These are phyloP conservation scores for Kodamaea derodonti DNA, from an alignment of 1,139 yeast genomes.

Conservation along the genomic window DNA sequence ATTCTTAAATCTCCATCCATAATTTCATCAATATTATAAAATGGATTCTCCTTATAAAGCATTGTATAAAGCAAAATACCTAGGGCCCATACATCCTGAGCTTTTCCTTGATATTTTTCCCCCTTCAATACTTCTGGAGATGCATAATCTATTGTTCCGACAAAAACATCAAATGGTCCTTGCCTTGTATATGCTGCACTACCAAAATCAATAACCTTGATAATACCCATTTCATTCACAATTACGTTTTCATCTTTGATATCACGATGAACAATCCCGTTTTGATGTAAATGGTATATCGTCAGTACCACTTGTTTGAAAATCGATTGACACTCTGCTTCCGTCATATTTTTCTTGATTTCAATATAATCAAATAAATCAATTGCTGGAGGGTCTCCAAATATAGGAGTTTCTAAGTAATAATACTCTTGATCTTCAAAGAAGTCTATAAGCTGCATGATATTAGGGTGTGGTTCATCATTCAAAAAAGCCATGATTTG, in stretches of 20 bases:
- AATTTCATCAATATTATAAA: slow-evolving; percentile 90
- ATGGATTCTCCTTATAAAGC: slow-evolving; percentile 92
- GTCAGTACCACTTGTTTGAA: slow-evolving; percentile 80
- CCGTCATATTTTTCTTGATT: slow-evolving; percentile 73
- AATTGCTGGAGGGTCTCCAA: slow-evolving; percentile 84
- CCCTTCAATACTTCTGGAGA: slow-evolving; percentile 95
- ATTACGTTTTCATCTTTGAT: slow-evolving; percentile 93
- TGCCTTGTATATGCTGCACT: slow-evolving; percentile 85
- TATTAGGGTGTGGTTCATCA: slow-evolving; percentile 78
- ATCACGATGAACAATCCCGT: slow-evolving; percentile 91
- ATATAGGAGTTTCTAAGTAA: slow-evolving; percentile 86
- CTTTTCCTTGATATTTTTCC: slow-evolving; percentile 82
- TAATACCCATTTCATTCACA: slow-evolving; percentile 70
- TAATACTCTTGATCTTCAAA: slow-evolving; percentile 89
- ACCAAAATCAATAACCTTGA: slow-evolving; percentile 91
- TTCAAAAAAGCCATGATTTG: slow-evolving; percentile 82
- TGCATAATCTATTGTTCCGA: slow-evolving; percentile 95
- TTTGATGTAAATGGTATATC: slow-evolving; percentile 71
- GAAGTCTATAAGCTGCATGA: slow-evolving; percentile 78
- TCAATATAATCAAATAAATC: slow-evolving; percentile 92
- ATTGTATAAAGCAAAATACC: slow-evolving; percentile 87
- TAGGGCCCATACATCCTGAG: slow-evolving; percentile 96
- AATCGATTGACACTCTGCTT: slow-evolving; percentile 68
- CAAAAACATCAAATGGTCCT: slow-evolving; percentile 96
- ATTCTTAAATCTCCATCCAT: slow-evolving; percentile 81